These are phyloP conservation scores for Abelmoschus esculentus DNA, from an alignment of 345 rosid genomes.

Conservation along the genomic window DNA sequence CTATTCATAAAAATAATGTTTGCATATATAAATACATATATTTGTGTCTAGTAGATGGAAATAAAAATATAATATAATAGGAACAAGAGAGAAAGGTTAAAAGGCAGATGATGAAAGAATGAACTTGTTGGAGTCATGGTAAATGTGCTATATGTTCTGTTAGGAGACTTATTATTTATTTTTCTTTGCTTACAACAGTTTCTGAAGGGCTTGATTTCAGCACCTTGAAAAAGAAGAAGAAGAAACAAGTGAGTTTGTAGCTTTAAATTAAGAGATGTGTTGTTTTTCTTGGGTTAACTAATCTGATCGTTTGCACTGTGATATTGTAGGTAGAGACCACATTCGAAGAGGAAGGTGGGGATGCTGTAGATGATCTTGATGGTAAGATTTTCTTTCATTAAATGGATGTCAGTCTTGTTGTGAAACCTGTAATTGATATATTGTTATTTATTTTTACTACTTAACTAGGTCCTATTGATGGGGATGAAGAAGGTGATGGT, in stretches of 20 bases:
- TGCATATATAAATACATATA: no score
- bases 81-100: background rate
- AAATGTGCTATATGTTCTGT: background rate
- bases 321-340: slow-evolving; percentile 51
- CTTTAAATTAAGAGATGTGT: background rate
- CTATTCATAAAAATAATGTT: background rate
- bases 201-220: slow-evolving; percentile 72
- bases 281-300: background rate
- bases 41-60: no score
- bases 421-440: background rate
- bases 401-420: background rate
- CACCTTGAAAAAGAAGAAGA: slow-evolving; percentile 93
- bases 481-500: slow-evolving; percentile 55
- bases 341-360: slow-evolving; percentile 58
- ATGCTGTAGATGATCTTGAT: slow-evolving; percentile 54
- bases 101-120: background rate
- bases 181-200: slow-evolving; percentile 41
- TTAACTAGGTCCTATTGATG: slow-evolving; percentile 42
- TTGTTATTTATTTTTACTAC: slow-evolving; percentile 8
- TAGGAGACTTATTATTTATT: background rate
- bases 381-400: slow-evolving; percentile 18
- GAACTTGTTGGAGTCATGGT: background rate
- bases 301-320: slow-evolving; percentile 9
- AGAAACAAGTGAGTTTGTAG: slow-evolving; percentile 62
- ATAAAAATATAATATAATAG: background rate